Evolutionary conservation across 163 green algal genomes (phyloP).

Genomic region (Chloromonas sp.): DNA sequence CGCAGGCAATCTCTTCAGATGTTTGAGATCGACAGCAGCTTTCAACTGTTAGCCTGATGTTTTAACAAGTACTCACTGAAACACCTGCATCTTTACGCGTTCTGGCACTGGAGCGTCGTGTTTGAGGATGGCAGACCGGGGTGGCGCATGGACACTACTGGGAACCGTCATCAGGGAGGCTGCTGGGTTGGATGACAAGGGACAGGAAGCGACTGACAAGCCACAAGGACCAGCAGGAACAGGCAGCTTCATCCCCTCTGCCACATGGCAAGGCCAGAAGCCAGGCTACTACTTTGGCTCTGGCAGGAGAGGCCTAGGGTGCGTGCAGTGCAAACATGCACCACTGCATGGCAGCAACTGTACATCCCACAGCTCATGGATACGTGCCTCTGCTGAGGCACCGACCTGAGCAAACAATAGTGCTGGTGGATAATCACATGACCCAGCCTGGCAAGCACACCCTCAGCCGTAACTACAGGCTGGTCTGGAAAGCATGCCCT

Average conservation of each 20-base stretch:
- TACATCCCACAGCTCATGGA: too few relatives aligned
- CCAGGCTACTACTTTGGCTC: slow-evolving; percentile 42
- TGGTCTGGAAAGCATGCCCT: too few relatives aligned
- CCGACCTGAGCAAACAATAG: neutral
- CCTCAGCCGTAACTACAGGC: too few relatives aligned
- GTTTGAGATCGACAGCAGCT: too few relatives aligned
- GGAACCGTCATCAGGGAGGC: neutral
- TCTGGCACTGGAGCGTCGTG: neutral
- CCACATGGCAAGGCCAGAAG: slow-evolving; percentile 15
- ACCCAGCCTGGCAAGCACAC: neutral
- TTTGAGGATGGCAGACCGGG: neutral
- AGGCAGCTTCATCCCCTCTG: neutral
- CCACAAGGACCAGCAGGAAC: neutral
- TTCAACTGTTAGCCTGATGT: too few relatives aligned
- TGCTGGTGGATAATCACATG: neutral
- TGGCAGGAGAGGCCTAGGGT: slow-evolving; percentile 35
- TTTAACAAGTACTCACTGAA: too few relatives aligned
- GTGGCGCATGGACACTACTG: neutral
- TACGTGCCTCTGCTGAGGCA: neutral
- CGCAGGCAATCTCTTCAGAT: too few relatives aligned
- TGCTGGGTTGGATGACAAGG: neutral
- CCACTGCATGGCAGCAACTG: neutral
- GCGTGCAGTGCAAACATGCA: neutral
- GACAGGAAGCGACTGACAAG: too few relatives aligned
- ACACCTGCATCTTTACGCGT: neutral